Percentiles rank a stretch among this genome's conserved stretches.
Conservation (phyloP, 2,329 filamentous ascomycete genomes). For the Alternaria brassicae region DNA sequence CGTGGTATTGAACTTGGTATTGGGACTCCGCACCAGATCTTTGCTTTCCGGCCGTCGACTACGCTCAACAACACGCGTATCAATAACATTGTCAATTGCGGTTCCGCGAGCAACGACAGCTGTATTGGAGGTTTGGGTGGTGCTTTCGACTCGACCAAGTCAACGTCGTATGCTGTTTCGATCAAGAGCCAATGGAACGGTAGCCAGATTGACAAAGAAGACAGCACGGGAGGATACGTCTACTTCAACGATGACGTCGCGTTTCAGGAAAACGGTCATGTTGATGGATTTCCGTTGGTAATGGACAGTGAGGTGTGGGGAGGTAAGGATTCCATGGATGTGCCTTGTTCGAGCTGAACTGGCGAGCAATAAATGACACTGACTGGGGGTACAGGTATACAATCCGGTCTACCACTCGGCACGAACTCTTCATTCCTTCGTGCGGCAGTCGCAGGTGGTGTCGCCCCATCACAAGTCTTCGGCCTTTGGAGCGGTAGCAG, state of each 20-base stretch:
- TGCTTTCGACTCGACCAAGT: slow-evolving; percentile 12
- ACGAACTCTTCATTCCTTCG: slow-evolving; percentile 20
- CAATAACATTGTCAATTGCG: slow-evolving; percentile 15
- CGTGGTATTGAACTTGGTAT: slow-evolving; percentile 20
- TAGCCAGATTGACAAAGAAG: slow-evolving; percentile 11
- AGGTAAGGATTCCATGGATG: neutral
- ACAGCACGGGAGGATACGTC: slow-evolving; percentile 9
- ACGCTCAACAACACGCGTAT: slow-evolving; percentile 19
- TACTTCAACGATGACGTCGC: slow-evolving; percentile 17
- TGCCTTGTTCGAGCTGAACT: neutral
- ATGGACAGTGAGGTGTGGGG: slow-evolving; percentile 11
- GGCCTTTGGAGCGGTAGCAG: slow-evolving; percentile 19
- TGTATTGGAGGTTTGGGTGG: slow-evolving; percentile 13
- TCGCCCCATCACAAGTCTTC: slow-evolving; percentile 18
- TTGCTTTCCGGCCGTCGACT: slow-evolving; percentile 17
- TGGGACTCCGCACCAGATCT: slow-evolving; percentile 17
- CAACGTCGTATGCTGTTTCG: slow-evolving; percentile 5
- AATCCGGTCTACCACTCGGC: slow-evolving; percentile 17
- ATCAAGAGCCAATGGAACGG: slow-evolving; percentile 21
- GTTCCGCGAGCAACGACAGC: slow-evolving; percentile 12
- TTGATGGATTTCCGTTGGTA: slow-evolving; percentile 14
- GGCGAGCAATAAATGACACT: neutral
- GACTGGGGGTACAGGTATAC: slow-evolving; percentile 1
- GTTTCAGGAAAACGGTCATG: slow-evolving; percentile 13
- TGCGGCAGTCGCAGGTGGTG: slow-evolving; percentile 13